phyloP scores from a whole-genome alignment of 192 early-diverging fungal genomes.

The Coemansia sp. region DNA sequence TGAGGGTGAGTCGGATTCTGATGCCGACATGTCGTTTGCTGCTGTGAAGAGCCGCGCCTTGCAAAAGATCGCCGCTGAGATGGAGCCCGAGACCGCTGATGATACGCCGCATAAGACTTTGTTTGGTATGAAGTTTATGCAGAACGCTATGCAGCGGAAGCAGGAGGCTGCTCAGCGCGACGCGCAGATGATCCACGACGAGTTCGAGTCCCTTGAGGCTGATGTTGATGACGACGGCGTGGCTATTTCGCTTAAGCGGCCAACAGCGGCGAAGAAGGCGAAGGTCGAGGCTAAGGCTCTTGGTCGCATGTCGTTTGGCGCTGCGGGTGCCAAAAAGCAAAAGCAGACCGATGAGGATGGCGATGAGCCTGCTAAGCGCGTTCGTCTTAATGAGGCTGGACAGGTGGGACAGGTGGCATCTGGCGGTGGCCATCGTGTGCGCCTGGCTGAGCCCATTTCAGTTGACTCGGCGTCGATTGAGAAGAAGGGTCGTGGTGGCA shows the following conservation, averaged over 20 bases:
- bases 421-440: slow-evolving; percentile 59
- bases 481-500: slow-evolving; percentile 20
- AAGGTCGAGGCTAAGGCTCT: slow-evolving; percentile 15
- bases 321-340: slow-evolving; percentile 23
- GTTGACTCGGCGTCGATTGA: slow-evolving; percentile 38
- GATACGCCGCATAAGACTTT: slow-evolving; percentile 74
- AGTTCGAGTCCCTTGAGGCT: slow-evolving; percentile 46
- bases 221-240: slow-evolving; percentile 40
- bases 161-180: slow-evolving; percentile 55
- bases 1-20: slow-evolving; percentile 33
- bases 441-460: slow-evolving; percentile 62
- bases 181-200: slow-evolving; percentile 37
- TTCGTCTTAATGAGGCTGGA: slow-evolving; percentile 61
- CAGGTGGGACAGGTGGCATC: slow-evolving; percentile 56
- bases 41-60: slow-evolving; percentile 17
- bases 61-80: slow-evolving; percentile 19
- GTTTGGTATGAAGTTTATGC: slow-evolving; percentile 99
- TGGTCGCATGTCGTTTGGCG: slow-evolving; percentile 56
- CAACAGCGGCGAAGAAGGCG: not conserved
- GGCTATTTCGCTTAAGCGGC: slow-evolving; percentile 19
- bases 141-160: slow-evolving; percentile 71
- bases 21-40: slow-evolving; percentile 31
- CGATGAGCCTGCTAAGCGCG: slow-evolving; percentile 37
- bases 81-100: slow-evolving; percentile 28
- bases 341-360: slow-evolving; percentile 20